phyloP scores from a whole-genome alignment of 371 early-diverging fungal genomes.

The Actinomucor elegans region DNA sequence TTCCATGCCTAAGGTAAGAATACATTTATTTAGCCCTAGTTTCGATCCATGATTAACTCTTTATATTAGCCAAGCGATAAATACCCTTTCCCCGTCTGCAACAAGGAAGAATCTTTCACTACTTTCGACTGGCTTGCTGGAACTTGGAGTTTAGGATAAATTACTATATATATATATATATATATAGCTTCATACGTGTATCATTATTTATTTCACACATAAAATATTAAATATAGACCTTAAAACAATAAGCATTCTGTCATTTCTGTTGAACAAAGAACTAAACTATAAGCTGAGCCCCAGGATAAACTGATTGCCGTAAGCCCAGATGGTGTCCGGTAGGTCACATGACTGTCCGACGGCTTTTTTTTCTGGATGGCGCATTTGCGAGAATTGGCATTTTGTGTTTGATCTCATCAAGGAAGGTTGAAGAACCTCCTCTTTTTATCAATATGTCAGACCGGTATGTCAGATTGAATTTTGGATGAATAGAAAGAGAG shows the following conservation, averaged over 20 bases:
- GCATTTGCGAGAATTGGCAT: background rate
- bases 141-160: constrained; percentile 47
- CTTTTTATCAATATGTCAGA: constrained; percentile 22
- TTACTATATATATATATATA: background rate
- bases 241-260: too few species aligned
- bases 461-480: constrained; percentile 13
- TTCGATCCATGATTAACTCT: too few species aligned
- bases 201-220: too few species aligned
- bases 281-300: too few species aligned
- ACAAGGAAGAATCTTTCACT: constrained; percentile 16
- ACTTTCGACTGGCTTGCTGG: constrained; percentile 37
- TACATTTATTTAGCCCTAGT: too few species aligned
- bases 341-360: constrained; percentile 2
- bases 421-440: constrained; percentile 16
- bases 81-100: background rate
- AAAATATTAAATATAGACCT: too few species aligned
- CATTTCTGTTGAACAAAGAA: too few species aligned
- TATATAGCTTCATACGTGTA: too few species aligned
- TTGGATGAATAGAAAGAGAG: background rate
- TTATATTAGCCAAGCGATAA: constrained; percentile 24
- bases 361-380: constrained; percentile 1
- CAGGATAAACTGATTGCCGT: too few species aligned
- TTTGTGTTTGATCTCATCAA: constrained; percentile 3
- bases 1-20: constrained; percentile 39
- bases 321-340: too few species aligned